These are phyloP conservation scores for Colletotrichum sp. DNA, from an alignment of 2,329 filamentous ascomycete genomes.

Conservation along the genomic window DNA sequence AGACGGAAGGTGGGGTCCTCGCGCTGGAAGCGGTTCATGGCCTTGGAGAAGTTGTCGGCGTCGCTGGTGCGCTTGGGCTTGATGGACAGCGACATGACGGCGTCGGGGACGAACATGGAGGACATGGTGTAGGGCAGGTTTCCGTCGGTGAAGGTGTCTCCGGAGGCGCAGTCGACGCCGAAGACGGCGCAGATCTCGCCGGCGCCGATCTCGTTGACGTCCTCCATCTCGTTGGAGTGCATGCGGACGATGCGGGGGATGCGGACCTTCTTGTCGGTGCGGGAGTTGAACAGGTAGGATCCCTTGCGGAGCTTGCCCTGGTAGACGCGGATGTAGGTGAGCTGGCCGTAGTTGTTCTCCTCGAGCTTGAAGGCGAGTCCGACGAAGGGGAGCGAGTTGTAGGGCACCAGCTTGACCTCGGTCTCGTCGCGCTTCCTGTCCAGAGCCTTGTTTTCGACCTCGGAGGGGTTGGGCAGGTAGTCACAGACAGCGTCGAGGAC, in stretches of 20 bases:
- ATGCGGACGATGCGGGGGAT: conserved; percentile 97
- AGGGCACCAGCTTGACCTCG: conserved; percentile 86
- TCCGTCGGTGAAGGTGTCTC: conserved; percentile 97
- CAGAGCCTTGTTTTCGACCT: conserved; percentile 88
- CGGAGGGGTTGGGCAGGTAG: conserved; percentile 89
- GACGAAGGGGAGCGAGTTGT: conserved; percentile 92
- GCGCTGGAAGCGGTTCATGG: conserved; percentile 97
- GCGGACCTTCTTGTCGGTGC: conserved; percentile 94
- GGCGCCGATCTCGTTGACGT: conserved; percentile 88
- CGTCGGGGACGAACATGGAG: conserved; percentile 97
- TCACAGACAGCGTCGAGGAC: conserved; percentile 98
- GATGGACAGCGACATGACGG: conserved; percentile 97
- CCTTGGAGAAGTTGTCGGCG: conserved; percentile 93
- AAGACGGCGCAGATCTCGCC: conserved; percentile 99
- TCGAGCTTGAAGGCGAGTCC: conserved; percentile 98
- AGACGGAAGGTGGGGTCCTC: conserved; percentile 98
- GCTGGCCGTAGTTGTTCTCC: conserved; percentile 97
- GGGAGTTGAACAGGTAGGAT: conserved; percentile 89
- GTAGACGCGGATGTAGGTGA: conserved; percentile 98
- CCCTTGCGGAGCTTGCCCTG: conserved; percentile 91
- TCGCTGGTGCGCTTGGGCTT: conserved; percentile 94
- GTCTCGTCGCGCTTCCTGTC: conserved; percentile 82
- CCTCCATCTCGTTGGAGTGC: conserved; percentile 99
- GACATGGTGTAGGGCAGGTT: conserved; percentile 93
- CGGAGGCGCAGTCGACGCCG: conserved; percentile 95